Evolutionary conservation across 1,284 basidiomycete species (phyloP), one percentile per base, ranked within the genome.

Genomic region (Calocybe gambosa): DNA sequence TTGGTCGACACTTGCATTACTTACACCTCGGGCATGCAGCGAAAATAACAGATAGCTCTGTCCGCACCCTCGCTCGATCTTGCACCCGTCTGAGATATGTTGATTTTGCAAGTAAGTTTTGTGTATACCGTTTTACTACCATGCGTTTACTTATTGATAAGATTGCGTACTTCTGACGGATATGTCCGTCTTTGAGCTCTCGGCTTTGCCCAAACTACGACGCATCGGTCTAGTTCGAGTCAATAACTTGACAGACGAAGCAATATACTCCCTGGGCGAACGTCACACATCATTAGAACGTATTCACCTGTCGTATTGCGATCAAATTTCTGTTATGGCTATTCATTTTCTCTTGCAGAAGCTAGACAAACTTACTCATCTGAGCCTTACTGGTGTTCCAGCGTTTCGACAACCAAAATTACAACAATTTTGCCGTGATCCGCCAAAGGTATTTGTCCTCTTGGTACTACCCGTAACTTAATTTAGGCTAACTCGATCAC

Each of bases 261-360:
- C 92, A 1, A 85, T 99, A 21, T 90, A 89, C 58, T 78, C 92
- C 0, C 77, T 99, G 7, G 90, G 85, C 2, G 84, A 89, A 47
- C 77, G 85, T 12, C 80, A 88, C 55, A 77, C 82, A 31, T 90
- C 91, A 1, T 75, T 99, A 18, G 96, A 99, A 61, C 83, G 96
- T 28, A 92, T 99, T 25, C 96, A 99, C 64, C 73, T 99, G 19
- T 96, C 93, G 1, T 99, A 98, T 64, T 99, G 96, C 67, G 92
- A 97, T 60, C 91, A 96, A 57, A 88, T 99, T 50, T 83, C 88
- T 3, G 89, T 98, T 51, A 80, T 86, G 63, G 93, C 93, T 10
- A 82, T 99, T 42, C 89, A 95, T 57, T 92, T 87, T 66, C 77
- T 99, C 31, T 75, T 99, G 40, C 86, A 91, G 62, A 82, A 88